Evolutionary conservation across 2,329 filamentous ascomycete genomes (phyloP).

Genomic region (Claviceps sp.): DNA sequence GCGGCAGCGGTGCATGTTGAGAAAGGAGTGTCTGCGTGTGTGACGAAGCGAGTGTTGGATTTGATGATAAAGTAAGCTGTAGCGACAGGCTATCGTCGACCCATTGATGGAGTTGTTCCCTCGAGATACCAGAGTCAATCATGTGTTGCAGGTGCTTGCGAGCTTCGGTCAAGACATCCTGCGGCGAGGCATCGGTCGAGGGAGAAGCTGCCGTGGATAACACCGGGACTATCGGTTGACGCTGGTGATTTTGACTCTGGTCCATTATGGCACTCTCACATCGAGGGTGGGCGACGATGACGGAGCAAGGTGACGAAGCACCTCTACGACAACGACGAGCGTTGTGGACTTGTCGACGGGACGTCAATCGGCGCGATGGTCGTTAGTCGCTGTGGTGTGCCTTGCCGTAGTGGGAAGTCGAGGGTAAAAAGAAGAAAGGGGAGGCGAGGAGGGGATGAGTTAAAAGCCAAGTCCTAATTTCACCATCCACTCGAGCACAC

Average conservation of each 20-base stretch:
- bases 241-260: constrained; percentile 16
- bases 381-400: constrained; percentile 6
- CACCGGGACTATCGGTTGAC: constrained; percentile 14
- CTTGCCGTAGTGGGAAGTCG: constrained; percentile 3
- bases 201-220: constrained; percentile 7
- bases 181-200: constrained; percentile 22
- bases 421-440: constrained; percentile 8
- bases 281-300: constrained; percentile 12
- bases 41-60: constrained; percentile 8
- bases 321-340: constrained; percentile 7
- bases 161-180: constrained; percentile 31
- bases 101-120: constrained; percentile 28
- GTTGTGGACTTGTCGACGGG: constrained; percentile 1
- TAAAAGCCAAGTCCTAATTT: constrained; percentile 4
- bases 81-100: constrained; percentile 24
- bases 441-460: constrained; percentile 7
- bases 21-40: constrained; percentile 11
- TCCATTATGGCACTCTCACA: constrained; percentile 20
- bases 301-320: constrained; percentile 7
- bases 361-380: constrained; percentile 4
- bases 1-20: constrained; percentile 15
- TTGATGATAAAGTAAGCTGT: constrained; percentile 13
- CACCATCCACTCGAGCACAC: neutral
- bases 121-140: constrained; percentile 31
- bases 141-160: constrained; percentile 31